Evolutionary conservation across 495 filamentous ascomycete species (phyloP), one percentile per base, ranked within the genome.

Genomic region (Chaetomium cochliodes): DNA sequence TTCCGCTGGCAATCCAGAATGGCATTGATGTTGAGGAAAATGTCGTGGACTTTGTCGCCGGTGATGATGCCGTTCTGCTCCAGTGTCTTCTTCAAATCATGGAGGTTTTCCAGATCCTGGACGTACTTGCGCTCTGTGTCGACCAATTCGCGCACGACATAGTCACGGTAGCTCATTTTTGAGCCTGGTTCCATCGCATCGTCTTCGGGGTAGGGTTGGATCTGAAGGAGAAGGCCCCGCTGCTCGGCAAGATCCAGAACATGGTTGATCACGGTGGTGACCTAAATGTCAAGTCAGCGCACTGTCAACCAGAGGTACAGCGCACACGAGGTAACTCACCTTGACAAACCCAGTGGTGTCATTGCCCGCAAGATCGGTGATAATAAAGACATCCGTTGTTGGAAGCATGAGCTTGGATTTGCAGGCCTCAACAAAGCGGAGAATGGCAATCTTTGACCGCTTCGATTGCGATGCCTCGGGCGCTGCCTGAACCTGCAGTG

Each of bases 341-440:
- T 98, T 98, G 60, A 97, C 93, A 73, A 98, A 97, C 1, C 94
- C 94, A 30, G 92, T 97, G 0, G 94, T 98, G 77, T 96, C 93
- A 63, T 92, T 89, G 7, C 92, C 92, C 74, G 94, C 93, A 3
- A 98, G 79, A 74, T 98, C 93, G 61, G 86, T 89, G 66, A 98
- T 89, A 68, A 96, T 86, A 73, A 98, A 98, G 67, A 89, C 92
- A 55, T 97, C 93, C 52, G 87, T 84, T 23, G 90, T 78, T 15
- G 88, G 85, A 49, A 97, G 88, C 18, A 85, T 86, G 39, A 97
- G 80, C 26, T 96, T 89, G 61, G 76, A 78, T 63, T 83, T 61
- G 65, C 82, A 85, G 3, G 82, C 83, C 64, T 82, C 72, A 52
- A 85, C 77, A 66, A 87, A 86, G 57, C 81, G 81, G 71, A 85